phyloP scores from a whole-genome alignment of 179 eudicot species.

The Nepenthes alata region DNA sequence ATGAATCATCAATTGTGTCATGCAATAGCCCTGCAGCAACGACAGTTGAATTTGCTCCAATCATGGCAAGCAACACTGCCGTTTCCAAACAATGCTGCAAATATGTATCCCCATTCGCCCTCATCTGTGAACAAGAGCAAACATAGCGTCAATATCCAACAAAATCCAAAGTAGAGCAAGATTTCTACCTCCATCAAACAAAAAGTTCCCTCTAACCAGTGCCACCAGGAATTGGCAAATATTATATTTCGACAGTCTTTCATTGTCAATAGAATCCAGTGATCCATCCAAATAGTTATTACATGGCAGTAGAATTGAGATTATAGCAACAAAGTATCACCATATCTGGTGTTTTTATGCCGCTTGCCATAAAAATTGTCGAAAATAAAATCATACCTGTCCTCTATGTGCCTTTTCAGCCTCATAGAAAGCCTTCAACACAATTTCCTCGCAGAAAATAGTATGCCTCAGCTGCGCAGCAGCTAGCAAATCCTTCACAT shows the following conservation, averaged over 20 bases:
- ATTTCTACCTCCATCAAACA: neutral
- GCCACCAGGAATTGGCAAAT: too few relatives aligned
- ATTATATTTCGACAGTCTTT: too few relatives aligned
- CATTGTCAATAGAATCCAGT: too few relatives aligned
- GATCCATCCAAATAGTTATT: too few relatives aligned
- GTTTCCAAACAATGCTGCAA: conserved; percentile 92
- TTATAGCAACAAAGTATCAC: too few relatives aligned
- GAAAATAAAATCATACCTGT: conserved; percentile 36
- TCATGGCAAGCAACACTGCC: conserved; percentile 57
- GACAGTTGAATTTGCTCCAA: conserved; percentile 80
- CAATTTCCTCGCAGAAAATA: conserved; percentile 55
- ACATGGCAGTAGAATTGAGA: too few relatives aligned
- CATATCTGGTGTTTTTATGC: too few relatives aligned
- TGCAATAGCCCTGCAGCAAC: conserved; percentile 95
- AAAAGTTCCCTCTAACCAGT: too few relatives aligned
- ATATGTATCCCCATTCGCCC: conserved; percentile 89
- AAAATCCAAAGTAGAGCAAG: neutral
- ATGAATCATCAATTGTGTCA: conserved; percentile 87
- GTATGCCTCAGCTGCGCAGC: conserved; percentile 60
- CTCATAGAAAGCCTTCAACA: conserved; percentile 76
- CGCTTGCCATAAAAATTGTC: too few relatives aligned
- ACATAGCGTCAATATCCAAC: conserved; percentile 5
- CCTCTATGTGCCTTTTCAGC: conserved; percentile 98
- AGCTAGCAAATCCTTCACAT: conserved; percentile 50
- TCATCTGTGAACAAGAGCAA: conserved; percentile 31